Percentiles rank a stretch among this genome's conserved stretches.
phyloP scores from a whole-genome alignment of 306 rosid genomes.

The Amphicarpaea edgeworthii region DNA sequence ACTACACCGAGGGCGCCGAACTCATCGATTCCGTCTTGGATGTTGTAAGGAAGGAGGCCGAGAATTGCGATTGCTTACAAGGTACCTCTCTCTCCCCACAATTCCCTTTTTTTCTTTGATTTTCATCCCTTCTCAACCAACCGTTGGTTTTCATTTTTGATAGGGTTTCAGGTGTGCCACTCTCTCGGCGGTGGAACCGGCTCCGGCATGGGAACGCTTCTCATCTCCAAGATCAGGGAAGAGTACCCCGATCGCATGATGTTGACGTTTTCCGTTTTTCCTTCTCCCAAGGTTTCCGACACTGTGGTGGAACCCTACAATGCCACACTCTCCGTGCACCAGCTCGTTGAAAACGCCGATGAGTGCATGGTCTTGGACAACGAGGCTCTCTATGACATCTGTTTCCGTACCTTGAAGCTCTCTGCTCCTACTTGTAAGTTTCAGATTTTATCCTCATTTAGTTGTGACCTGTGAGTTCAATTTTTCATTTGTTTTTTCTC shows the following conservation, averaged over 20 bases:
- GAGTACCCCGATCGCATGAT: constrained; percentile 77
- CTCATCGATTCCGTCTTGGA: constrained; percentile 70
- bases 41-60: constrained; percentile 76
- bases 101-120: background rate
- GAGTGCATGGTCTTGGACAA: constrained; percentile 93
- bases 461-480: constrained; percentile 1
- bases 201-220: constrained; percentile 76
- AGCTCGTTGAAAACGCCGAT: constrained; percentile 89
- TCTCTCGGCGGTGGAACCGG: constrained; percentile 79
- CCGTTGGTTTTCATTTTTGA: too few relatives aligned
- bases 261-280: constrained; percentile 78
- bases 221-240: constrained; percentile 72
- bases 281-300: constrained; percentile 90
- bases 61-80: constrained; percentile 78
- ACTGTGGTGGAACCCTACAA: constrained; percentile 95
- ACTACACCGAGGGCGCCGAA: constrained; percentile 72
- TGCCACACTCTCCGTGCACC: constrained; percentile 89
- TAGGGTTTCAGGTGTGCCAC: constrained; percentile 77
- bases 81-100: constrained; percentile 54
- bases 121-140: too few relatives aligned
- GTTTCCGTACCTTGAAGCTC: constrained; percentile 89
- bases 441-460: background rate
- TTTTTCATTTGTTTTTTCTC: background rate
- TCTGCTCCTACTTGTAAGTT: constrained; percentile 78
- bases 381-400: constrained; percentile 87